These are phyloP conservation scores for Malassezia yamatoensis DNA, from an alignment of 1,284 basidiomycete genomes.

Conservation along the genomic window DNA sequence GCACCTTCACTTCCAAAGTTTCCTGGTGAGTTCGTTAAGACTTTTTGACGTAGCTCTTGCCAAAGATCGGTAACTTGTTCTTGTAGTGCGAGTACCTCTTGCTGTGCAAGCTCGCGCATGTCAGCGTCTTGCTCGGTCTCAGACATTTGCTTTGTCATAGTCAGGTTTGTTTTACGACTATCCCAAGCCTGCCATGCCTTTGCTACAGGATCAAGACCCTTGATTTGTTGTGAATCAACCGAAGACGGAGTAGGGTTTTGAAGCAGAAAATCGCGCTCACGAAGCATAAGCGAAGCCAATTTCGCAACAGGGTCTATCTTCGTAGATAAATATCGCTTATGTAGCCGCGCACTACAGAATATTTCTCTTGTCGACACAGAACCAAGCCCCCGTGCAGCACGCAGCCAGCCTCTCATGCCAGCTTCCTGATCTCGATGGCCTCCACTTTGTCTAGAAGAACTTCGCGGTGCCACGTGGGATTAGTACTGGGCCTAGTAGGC, in stretches of 20 bases:
- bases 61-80: slow-evolving; percentile 53
- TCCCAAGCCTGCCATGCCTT: slow-evolving; percentile 54
- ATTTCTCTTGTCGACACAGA: too few relatives aligned
- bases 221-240: slow-evolving; percentile 40
- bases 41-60: slow-evolving; percentile 58
- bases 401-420: slow-evolving; percentile 1
- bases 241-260: not conserved
- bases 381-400: not conserved
- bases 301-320: not conserved
- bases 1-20: slow-evolving; percentile 58
- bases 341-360: not conserved
- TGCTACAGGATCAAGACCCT: slow-evolving; percentile 55
- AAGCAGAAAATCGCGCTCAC: slow-evolving; percentile 19
- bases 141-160: slow-evolving; percentile 23
- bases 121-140: slow-evolving; percentile 54
- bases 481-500: slow-evolving; percentile 6
- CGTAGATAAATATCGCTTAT: not conserved
- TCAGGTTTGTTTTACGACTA: slow-evolving; percentile 51
- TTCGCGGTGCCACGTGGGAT: slow-evolving; percentile 6
- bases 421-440: not conserved
- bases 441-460: not conserved
- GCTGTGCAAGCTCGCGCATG: slow-evolving; percentile 64
- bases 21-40: slow-evolving; percentile 62
- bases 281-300: slow-evolving; percentile 21
- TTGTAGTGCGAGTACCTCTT: slow-evolving; percentile 59